Evolutionary conservation across 2,329 filamentous ascomycete genomes (phyloP).

Genomic region (Penicillium oxalicum): DNA sequence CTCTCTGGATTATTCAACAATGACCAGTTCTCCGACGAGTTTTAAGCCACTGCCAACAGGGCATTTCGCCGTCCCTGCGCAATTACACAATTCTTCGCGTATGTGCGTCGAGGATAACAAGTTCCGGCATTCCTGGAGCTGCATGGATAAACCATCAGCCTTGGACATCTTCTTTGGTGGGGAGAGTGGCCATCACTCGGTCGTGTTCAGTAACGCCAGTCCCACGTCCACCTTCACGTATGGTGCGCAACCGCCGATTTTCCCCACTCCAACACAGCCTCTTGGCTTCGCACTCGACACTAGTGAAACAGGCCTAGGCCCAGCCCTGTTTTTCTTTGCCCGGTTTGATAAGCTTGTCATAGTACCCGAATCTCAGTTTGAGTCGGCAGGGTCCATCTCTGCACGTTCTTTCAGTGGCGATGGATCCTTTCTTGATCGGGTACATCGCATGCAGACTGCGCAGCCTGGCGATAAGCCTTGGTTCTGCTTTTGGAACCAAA

Average conservation of each 20-base stretch:
- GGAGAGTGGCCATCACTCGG: slow-evolving; percentile 21
- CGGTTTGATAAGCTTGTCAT: slow-evolving; percentile 61
- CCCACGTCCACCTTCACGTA: slow-evolving; percentile 47
- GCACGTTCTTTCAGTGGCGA: slow-evolving; percentile 26
- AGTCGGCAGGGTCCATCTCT: slow-evolving; percentile 19
- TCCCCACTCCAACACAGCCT: slow-evolving; percentile 39
- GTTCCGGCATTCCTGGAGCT: slow-evolving; percentile 49
- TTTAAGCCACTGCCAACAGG: slow-evolving; percentile 48
- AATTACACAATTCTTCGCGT: slow-evolving; percentile 43
- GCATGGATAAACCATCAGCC: slow-evolving; percentile 33
- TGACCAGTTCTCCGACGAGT: slow-evolving; percentile 41
- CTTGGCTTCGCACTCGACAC: slow-evolving; percentile 54
- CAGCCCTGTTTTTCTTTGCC: slow-evolving; percentile 58
- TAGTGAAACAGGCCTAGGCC: slow-evolving; percentile 51
- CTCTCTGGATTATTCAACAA: slow-evolving; percentile 47
- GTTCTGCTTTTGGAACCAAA: slow-evolving; percentile 66
- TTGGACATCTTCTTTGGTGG: slow-evolving; percentile 27
- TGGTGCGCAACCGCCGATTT: slow-evolving; percentile 55
- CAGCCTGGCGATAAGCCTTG: slow-evolving; percentile 57
- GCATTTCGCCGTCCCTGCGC: slow-evolving; percentile 44
- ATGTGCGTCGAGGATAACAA: slow-evolving; percentile 44
- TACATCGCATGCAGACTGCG: slow-evolving; percentile 37
- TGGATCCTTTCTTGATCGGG: slow-evolving; percentile 16
- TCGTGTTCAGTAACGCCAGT: slow-evolving; percentile 37
- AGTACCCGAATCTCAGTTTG: slow-evolving; percentile 34